phyloP scores from a whole-genome alignment of 1,139 yeast species.

The Lodderomyces jiufengensis region DNA sequence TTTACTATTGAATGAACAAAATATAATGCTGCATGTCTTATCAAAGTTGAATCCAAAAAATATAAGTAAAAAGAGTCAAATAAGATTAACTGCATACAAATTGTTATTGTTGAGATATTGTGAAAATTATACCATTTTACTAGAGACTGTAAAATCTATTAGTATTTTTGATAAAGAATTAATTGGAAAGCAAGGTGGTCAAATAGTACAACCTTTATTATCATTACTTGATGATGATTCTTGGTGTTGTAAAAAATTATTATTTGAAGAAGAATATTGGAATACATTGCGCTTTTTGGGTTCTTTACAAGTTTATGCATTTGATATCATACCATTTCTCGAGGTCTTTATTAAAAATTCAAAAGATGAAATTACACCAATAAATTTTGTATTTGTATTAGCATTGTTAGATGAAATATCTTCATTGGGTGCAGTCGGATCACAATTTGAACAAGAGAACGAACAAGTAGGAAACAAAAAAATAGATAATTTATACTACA shows the following conservation, averaged over 20 bases:
- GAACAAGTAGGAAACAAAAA: constrained; percentile 22
- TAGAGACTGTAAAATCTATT: constrained; percentile 24
- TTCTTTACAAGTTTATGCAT: constrained; percentile 50
- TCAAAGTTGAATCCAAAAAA: constrained; percentile 18
- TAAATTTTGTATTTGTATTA: constrained; percentile 60
- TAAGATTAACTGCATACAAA: constrained; percentile 39
- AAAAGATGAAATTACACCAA: constrained; percentile 36
- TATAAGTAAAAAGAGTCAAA: constrained; percentile 27
- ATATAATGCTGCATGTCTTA: constrained; percentile 26
- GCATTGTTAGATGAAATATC: constrained; percentile 79
- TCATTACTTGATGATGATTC: constrained; percentile 48
- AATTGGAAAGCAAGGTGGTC: constrained; percentile 45
- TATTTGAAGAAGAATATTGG: constrained; percentile 60
- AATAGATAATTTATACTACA: constrained; percentile 35
- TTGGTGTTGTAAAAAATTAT: constrained; percentile 39
- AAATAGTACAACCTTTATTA: constrained; percentile 52
- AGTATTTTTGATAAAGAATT: constrained; percentile 34
- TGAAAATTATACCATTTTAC: constrained; percentile 17
- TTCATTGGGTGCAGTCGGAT: constrained; percentile 77
- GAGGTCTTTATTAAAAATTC: constrained; percentile 39
- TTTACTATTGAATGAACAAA: constrained; percentile 39
- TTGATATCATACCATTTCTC: constrained; percentile 47
- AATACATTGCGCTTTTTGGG: constrained; percentile 55
- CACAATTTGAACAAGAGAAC: constrained; percentile 67
- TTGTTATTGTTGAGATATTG: constrained; percentile 38